phyloP scores from a whole-genome alignment of 148 eudicot genomes.

The Agrostemma githago region DNA sequence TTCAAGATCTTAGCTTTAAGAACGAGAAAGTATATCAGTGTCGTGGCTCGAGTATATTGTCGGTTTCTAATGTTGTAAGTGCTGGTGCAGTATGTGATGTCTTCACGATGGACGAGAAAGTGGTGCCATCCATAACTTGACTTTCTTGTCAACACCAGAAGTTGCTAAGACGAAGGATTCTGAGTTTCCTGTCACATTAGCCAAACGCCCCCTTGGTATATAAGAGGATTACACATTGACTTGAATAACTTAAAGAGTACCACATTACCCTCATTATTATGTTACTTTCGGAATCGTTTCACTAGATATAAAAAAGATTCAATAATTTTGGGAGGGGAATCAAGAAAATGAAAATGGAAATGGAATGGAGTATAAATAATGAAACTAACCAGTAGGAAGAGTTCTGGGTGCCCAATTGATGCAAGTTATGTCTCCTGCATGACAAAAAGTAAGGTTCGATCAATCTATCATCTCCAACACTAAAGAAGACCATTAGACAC shows the following conservation, averaged over 20 bases:
- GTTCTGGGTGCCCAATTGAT: constrained; percentile 74
- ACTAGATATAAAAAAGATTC: background rate
- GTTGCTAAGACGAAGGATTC: constrained; percentile 52
- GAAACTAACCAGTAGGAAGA: constrained; percentile 49
- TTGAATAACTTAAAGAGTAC: too few species aligned
- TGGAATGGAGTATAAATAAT: constrained; percentile 6
- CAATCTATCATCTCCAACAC: background rate
- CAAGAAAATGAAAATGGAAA: background rate
- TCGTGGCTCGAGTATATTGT: background rate
- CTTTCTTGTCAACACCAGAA: constrained; percentile 82
- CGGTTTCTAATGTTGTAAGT: background rate
- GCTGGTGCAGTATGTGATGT: background rate
- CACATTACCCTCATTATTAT: background rate
- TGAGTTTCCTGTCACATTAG: constrained; percentile 44
- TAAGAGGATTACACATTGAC: background rate
- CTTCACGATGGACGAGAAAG: constrained; percentile 30
- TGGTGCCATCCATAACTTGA: constrained; percentile 87
- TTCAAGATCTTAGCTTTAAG: background rate
- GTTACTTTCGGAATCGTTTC: background rate
- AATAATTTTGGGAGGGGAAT: background rate
- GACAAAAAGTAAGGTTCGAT: background rate
- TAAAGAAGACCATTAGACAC: background rate
- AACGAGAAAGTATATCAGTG: constrained; percentile 8
- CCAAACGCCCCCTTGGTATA: background rate
- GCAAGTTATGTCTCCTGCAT: constrained; percentile 83